These are phyloP conservation scores for Domatiomyces catenatus DNA, from an alignment of 2,329 filamentous ascomycete genomes.

Conservation along the genomic window DNA sequence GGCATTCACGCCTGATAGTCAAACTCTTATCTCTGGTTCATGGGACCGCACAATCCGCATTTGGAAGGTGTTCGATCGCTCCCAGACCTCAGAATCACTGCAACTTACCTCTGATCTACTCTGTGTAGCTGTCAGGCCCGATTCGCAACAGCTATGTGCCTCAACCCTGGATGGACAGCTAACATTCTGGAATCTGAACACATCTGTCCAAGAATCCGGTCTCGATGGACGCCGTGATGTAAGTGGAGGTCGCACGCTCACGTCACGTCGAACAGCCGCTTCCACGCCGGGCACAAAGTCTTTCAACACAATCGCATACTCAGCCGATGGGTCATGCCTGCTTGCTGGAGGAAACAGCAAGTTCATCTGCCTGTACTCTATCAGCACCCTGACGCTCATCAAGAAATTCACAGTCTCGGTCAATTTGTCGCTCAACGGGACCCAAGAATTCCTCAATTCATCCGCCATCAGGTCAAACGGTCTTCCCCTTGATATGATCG, in stretches of 20 bases:
- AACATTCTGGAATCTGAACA: slow-evolving; percentile 84
- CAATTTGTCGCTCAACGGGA: slow-evolving; percentile 89
- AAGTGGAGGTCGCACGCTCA: slow-evolving; percentile 76
- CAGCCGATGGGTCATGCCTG: slow-evolving; percentile 78
- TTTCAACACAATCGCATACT: slow-evolving; percentile 79
- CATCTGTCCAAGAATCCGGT: slow-evolving; percentile 71
- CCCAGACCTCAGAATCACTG: slow-evolving; percentile 86
- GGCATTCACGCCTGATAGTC: slow-evolving; percentile 75
- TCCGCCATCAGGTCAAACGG: slow-evolving; percentile 82
- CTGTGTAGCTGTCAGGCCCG: slow-evolving; percentile 71
- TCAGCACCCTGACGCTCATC: slow-evolving; percentile 73
- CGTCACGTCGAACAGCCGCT: slow-evolving; percentile 78
- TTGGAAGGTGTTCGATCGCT: slow-evolving; percentile 88
- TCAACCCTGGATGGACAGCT: slow-evolving; percentile 87
- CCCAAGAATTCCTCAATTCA: slow-evolving; percentile 93
- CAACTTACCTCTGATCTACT: slow-evolving; percentile 86
- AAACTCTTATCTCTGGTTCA: slow-evolving; percentile 72
- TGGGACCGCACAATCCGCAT: slow-evolving; percentile 94
- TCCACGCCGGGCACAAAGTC: slow-evolving; percentile 81
- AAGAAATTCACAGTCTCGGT: slow-evolving; percentile 94
- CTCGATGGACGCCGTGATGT: slow-evolving; percentile 84
- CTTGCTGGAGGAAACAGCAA: slow-evolving; percentile 93
- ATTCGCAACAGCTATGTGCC: slow-evolving; percentile 78
- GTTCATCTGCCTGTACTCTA: slow-evolving; percentile 95
- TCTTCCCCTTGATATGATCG: slow-evolving; percentile 58